A percentile compares a stretch with the other conserved stretches of the same genome.
Evolutionary conservation across 148 eudicot species (phyloP).

Genomic region (Polygonum aviculare): DNA sequence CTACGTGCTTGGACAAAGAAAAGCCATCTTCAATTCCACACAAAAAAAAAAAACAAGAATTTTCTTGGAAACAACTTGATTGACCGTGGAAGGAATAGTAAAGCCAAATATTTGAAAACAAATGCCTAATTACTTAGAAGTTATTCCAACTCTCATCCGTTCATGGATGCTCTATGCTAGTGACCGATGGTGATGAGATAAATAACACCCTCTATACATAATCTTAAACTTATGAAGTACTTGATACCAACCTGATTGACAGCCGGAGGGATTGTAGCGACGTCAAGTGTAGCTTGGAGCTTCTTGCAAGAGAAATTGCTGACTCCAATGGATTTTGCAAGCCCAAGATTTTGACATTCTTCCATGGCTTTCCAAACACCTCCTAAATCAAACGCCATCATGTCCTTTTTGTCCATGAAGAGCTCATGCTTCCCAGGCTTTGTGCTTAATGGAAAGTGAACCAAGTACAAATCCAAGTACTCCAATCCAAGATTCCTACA

Average conservation of each 20-base stretch:
- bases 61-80: no score
- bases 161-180: no score
- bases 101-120: no score
- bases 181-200: no score
- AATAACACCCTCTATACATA: no score
- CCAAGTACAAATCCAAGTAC: constrained; percentile 26
- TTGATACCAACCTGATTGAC: constrained; percentile 30
- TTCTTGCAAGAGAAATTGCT: constrained; percentile 36
- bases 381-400: constrained; percentile 23
- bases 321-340: constrained; percentile 33
- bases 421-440: constrained; percentile 19
- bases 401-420: constrained; percentile 4
- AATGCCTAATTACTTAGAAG: no score
- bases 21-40: no score
- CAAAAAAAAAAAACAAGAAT: no score
- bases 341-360: constrained; percentile 31
- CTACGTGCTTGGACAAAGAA: no score
- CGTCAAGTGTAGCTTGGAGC: constrained; percentile 15
- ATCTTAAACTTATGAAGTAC: no score
- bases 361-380: constrained; percentile 39
- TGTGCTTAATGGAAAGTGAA: constrained; percentile 30
- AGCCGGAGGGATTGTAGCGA: constrained; percentile 26
- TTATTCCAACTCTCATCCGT: no score
- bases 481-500: constrained; percentile 28
- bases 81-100: no score